These are phyloP conservation scores for Ligustrum vulgare DNA, from an alignment of 257 asterid genomes.

Conservation along the genomic window DNA sequence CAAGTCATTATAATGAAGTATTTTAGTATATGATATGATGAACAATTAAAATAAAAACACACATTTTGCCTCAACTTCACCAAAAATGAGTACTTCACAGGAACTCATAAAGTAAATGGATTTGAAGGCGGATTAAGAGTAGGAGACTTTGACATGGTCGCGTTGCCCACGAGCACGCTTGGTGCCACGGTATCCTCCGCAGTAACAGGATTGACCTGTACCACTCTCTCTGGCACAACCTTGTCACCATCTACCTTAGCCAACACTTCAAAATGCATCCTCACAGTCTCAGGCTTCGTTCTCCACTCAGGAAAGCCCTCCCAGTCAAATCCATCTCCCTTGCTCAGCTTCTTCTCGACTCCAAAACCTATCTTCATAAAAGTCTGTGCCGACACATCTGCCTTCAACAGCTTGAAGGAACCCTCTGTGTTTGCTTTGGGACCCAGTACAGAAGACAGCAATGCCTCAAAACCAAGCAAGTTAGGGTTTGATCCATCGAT, in stretches of 20 bases:
- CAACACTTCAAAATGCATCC: constrained; percentile 93
- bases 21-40: neutral
- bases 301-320: constrained; percentile 83
- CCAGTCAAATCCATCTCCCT: constrained; percentile 40
- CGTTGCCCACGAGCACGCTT: constrained; percentile 52
- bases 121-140: constrained; percentile 56
- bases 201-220: constrained; percentile 66
- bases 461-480: constrained; percentile 76
- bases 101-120: constrained; percentile 60
- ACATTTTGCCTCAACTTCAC: constrained; percentile 29
- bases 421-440: constrained; percentile 64
- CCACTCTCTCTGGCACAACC: constrained; percentile 80
- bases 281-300: constrained; percentile 59
- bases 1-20: neutral
- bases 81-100: neutral
- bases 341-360: constrained; percentile 64
- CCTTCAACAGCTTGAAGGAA: constrained; percentile 79
- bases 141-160: constrained; percentile 59
- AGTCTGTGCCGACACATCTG: constrained; percentile 85
- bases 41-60: constrained; percentile 12
- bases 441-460: constrained; percentile 78
- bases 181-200: constrained; percentile 61
- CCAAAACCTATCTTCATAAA: constrained; percentile 84
- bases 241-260: constrained; percentile 88
- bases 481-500: constrained; percentile 68